Conservation (phyloP, 2,329 filamentous ascomycete genomes). For the Cytospora leucostoma region DNA sequence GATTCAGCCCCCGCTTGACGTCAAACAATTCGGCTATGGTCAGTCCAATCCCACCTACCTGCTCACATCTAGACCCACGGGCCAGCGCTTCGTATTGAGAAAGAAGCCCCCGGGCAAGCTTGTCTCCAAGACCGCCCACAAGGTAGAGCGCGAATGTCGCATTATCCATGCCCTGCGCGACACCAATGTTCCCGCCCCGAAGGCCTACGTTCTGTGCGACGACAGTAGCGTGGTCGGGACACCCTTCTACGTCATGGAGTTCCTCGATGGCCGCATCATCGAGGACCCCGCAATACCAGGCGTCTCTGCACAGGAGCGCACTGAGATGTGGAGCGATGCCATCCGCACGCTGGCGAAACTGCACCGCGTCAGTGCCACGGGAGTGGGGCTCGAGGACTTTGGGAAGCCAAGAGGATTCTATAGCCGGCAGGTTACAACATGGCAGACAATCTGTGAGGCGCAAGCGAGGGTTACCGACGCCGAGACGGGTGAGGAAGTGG, state of each 20-base stretch:
- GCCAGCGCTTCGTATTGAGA: slow-evolving; percentile 80
- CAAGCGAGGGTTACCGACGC: slow-evolving; percentile 76
- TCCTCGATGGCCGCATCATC: slow-evolving; percentile 90
- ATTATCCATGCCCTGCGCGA: slow-evolving; percentile 79
- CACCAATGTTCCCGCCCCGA: slow-evolving; percentile 85
- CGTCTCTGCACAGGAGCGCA: slow-evolving; percentile 67
- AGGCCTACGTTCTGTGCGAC: slow-evolving; percentile 81
- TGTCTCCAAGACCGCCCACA: slow-evolving; percentile 89
- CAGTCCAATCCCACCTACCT: slow-evolving; percentile 98
- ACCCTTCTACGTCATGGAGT: slow-evolving; percentile 97
- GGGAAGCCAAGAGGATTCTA: slow-evolving; percentile 80
- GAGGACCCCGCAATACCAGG: slow-evolving; percentile 82
- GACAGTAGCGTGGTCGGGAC: slow-evolving; percentile 80
- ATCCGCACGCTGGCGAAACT: slow-evolving; percentile 81
- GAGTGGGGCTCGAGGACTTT: slow-evolving; percentile 70
- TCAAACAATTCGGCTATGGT: slow-evolving; percentile 97
- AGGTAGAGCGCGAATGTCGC: slow-evolving; percentile 93
- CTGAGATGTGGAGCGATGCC: slow-evolving; percentile 82
- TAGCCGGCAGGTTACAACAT: slow-evolving; percentile 80
- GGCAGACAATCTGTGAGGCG: slow-evolving; percentile 73
- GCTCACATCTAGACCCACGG: slow-evolving; percentile 67
- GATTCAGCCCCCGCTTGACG: slow-evolving; percentile 78
- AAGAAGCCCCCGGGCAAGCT: slow-evolving; percentile 98
- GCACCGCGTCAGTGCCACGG: slow-evolving; percentile 67
- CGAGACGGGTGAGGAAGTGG: slow-evolving; percentile 75